Evolutionary conservation across 75 land plant species (phyloP).

Genomic region (Pinus albicaulis): DNA sequence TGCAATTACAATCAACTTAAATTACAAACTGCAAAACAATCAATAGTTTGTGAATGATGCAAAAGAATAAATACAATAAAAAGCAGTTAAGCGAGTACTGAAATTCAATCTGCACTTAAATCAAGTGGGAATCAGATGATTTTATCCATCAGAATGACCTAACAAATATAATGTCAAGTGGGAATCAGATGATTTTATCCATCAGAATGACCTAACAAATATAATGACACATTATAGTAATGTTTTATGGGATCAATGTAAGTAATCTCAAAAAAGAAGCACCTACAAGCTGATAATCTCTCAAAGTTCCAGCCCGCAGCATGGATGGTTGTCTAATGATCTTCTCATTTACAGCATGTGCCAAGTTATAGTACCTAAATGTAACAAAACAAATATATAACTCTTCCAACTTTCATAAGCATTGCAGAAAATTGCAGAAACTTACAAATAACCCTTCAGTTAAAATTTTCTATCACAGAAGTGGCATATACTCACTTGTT

Average conservation of each 20-base stretch:
- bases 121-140: neutral
- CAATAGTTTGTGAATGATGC: neutral
- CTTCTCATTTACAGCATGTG: constrained; percentile 97
- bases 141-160: neutral
- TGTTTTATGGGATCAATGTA: neutral
- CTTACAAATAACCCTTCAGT: neutral
- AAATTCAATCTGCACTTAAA: neutral
- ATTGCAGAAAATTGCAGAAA: neutral
- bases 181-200: neutral
- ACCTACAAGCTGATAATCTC: constrained; percentile 97
- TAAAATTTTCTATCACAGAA: neutral
- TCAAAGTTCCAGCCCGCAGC: constrained; percentile 89
- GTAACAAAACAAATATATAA: constrained; percentile 10
- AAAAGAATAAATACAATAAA: neutral
- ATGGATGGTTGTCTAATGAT: constrained; percentile 96
- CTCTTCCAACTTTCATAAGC: constrained; percentile 6
- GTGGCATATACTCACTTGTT: constrained; percentile 60
- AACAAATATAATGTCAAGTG: neutral
- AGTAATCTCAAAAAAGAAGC: constrained; percentile 4
- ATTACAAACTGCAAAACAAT: neutral
- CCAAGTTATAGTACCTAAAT: constrained; percentile 88
- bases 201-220: neutral
- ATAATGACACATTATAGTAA: constrained; percentile 1
- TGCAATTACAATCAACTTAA: constrained; percentile 22
- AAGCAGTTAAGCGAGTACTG: neutral